Evolutionary conservation across 148 eudicot genomes (phyloP), one percentile per base, ranked within the genome.

Genomic region (Arbutus unedo): DNA sequence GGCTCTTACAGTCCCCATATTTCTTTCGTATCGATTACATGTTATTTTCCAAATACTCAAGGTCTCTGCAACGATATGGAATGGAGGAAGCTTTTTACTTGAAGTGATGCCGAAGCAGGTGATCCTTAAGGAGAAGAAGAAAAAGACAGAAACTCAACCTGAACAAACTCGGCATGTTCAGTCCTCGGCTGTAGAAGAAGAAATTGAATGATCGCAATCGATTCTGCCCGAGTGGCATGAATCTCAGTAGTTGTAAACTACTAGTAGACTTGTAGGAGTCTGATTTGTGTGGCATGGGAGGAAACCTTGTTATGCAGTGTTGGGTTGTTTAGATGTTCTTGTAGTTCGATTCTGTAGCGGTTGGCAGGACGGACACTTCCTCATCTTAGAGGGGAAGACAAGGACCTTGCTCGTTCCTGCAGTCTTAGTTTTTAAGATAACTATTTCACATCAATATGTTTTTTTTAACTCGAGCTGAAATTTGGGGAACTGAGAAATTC

Each of bases 21-120:
- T 97, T 81, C 79, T 97, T 82, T 97, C 99, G 1, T 93, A 96
- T 81, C 83, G 87, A 79, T 85, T 93, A 49, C 92, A 90, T 6
- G 83, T 88, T 11, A 59, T 91, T 57, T 96, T 94, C 87, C 99
- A 96, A 88, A 85, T 96, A 64, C 89, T 96, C 72, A 96, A 94
- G 84, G 89, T 94, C 76, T 91, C 97, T 56, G 99, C 99, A 6
- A 85, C 96, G 3, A 88, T 92, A 43, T 96, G 99, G 98, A 92
- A 94, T 53, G 99, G 99, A 21, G 99, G 97, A 67, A 92, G 92
- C 87, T 96, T 96, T 83, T 83, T 94, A 81, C 86, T 96, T 5
- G 99, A 94, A 77, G 99, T 96, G 76, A 93, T 96, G 98, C 99
- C 99, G 0, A 85, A 89, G 68, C 97, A 94, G 82, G 94, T 91